These are phyloP conservation scores for Bipolaris gigantea DNA, from an alignment of 2,329 filamentous ascomycete genomes.

Conservation along the genomic window DNA sequence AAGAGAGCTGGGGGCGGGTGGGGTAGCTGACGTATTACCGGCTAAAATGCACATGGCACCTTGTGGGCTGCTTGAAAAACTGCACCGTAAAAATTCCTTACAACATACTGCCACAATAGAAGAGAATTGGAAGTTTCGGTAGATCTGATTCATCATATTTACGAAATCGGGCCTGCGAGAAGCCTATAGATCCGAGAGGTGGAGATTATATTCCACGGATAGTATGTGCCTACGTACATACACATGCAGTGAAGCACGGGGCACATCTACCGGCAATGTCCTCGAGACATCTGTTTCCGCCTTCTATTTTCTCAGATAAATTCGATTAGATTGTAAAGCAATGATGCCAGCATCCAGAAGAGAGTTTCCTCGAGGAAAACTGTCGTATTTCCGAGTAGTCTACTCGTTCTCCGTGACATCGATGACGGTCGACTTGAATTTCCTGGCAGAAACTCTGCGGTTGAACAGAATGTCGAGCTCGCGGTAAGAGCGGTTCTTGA, in stretches of 20 bases:
- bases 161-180: background rate
- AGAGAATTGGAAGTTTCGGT: no score
- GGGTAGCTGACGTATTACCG: background rate
- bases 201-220: background rate
- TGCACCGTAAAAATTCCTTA: no score
- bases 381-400: constrained; percentile 1
- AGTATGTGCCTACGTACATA: background rate
- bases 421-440: constrained; percentile 59
- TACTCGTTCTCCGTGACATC: constrained; percentile 66
- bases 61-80: background rate
- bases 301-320: background rate
- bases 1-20: background rate
- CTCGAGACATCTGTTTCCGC: background rate
- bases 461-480: constrained; percentile 53
- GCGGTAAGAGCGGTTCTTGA: constrained; percentile 51
- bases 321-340: background rate
- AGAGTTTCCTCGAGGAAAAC: background rate
- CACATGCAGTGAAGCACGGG: background rate
- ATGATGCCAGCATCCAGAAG: background rate
- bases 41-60: background rate
- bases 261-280: background rate
- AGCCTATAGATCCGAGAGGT: background rate
- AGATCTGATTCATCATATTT: background rate
- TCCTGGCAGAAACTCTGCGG: constrained; percentile 54
- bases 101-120: no score